Percentiles rank a stretch among this genome's conserved stretches.
phyloP scores from a whole-genome alignment of 768 basidiomycete species.

The Chiua virens region DNA sequence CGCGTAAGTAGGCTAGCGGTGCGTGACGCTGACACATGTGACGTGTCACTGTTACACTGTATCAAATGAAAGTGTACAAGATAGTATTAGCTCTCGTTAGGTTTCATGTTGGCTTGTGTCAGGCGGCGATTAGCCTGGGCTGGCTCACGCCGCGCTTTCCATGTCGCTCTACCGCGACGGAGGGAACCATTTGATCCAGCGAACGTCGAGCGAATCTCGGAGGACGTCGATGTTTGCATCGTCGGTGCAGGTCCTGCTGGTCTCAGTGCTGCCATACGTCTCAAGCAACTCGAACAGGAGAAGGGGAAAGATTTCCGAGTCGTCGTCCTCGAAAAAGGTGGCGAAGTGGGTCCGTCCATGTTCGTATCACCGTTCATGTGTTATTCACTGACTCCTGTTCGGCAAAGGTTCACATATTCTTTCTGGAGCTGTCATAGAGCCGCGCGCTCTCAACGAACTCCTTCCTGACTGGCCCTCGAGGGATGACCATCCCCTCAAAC shows the following conservation, averaged over 20 bases:
- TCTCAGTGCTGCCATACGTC: conserved; percentile 89
- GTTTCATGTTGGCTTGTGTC: conserved; percentile 6
- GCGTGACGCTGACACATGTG: no score
- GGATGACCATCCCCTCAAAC: conserved; percentile 73
- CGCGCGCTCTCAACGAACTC: conserved; percentile 86
- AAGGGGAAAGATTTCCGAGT: conserved; percentile 81
- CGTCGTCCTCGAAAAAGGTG: conserved; percentile 93
- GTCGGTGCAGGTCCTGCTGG: conserved; percentile 96
- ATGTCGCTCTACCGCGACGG: conserved; percentile 8
- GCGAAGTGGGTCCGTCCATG: conserved; percentile 74
- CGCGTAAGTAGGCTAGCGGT: no score
- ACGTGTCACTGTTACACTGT: no score
- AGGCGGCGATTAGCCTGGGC: conserved; percentile 1
- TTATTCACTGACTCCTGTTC: background rate
- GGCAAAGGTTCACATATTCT: conserved; percentile 85
- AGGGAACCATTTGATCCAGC: conserved; percentile 51
- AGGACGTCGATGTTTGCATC: conserved; percentile 96
- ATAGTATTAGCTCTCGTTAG: no score
- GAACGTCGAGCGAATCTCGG: conserved; percentile 77
- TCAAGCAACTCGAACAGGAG: conserved; percentile 89
- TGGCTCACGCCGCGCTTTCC: conserved; percentile 16
- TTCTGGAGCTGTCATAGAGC: conserved; percentile 94
- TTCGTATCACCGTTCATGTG: background rate
- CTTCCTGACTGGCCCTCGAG: conserved; percentile 79
- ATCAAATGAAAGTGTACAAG: no score